Evolutionary conservation across 768 basidiomycete species (phyloP), one percentile per base, ranked within the genome.

Genomic region (Candolleomyces aberdarensis): DNA sequence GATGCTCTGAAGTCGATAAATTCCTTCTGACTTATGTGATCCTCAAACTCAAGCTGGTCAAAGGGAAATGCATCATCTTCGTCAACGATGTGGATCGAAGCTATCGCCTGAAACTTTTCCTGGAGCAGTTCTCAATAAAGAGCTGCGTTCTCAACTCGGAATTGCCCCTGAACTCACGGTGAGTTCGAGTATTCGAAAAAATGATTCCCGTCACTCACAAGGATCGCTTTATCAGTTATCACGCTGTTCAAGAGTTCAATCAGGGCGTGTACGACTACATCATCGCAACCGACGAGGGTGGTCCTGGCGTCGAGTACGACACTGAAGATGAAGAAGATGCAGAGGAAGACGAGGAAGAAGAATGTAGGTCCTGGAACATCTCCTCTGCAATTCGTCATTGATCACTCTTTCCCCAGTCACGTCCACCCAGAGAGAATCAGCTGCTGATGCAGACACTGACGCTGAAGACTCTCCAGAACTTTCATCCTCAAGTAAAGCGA

Each of bases 251-350:
- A 67, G 97, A 98, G 73, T 99, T 99, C 70, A 99, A 99, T 74
- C 92, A 93, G 66, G 97, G 97, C 2, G 93, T 97, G 8, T 98
- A 98, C 67, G 95, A 99, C 71, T 98, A 98, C 72, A 94, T 98
- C 64, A 97, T 99, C 58, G 97, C 97, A 0, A 96, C 96, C 10
- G 96, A 98, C 69, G 97, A 98, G 74, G 86, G 85, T 60, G 84
- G 85, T 0, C 77, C 79, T 3, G 78, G 76, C 3, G 76, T 78
- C 1, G 84, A 84, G 57, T 75, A 78, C 11, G 82, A 76, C 43
- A 71, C 70, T 5, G 74, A 72, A 13, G 72, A 72, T 1, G 74
- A 75, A 14, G 77, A 75, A 17, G 74, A 69, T 14, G 78, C 69
- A n/a, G 74, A 70, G 4, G 71, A 71, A 31, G 76, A 78, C n/a